Conservation (phyloP, 2,329 filamentous ascomycete genomes). For the Myriosclerotinia curreyana region DNA sequence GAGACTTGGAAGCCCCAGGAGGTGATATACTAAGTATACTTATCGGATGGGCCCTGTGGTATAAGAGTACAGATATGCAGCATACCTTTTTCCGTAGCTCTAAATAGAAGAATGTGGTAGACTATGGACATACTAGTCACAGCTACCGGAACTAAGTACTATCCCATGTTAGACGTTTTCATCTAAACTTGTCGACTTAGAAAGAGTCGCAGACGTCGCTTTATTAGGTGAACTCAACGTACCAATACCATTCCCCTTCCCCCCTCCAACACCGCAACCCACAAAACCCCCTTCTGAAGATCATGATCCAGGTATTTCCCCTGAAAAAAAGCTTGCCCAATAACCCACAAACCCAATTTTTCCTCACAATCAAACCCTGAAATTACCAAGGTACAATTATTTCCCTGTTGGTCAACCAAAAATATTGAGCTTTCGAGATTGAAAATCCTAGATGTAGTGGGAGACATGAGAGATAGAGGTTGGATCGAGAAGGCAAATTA, state of each 20-base stretch:
- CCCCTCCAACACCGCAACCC: background rate
- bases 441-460: constrained; percentile 15
- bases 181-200: too few species aligned
- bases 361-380: constrained; percentile 8
- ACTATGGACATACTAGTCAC: too few species aligned
- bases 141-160: too few species aligned
- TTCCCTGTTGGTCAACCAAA: background rate
- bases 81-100: too few species aligned
- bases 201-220: too few species aligned
- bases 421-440: constrained; percentile 10
- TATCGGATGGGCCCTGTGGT: background rate
- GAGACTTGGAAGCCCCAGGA: too few species aligned
- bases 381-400: constrained; percentile 20
- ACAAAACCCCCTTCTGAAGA: background rate
- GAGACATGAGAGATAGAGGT: background rate
- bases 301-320: constrained; percentile 11
- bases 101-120: too few species aligned
- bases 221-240: too few species aligned
- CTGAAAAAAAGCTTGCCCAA: constrained; percentile 19
- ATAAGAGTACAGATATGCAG: background rate
- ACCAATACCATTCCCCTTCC: too few species aligned
- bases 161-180: too few species aligned
- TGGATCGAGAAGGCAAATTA: constrained; percentile 21
- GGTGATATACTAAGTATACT: background rate
- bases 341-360: constrained; percentile 15